Base-by-base conservation (phyloP, 73 alveolate genomes). In the Blepharisma japonicum region DNA sequence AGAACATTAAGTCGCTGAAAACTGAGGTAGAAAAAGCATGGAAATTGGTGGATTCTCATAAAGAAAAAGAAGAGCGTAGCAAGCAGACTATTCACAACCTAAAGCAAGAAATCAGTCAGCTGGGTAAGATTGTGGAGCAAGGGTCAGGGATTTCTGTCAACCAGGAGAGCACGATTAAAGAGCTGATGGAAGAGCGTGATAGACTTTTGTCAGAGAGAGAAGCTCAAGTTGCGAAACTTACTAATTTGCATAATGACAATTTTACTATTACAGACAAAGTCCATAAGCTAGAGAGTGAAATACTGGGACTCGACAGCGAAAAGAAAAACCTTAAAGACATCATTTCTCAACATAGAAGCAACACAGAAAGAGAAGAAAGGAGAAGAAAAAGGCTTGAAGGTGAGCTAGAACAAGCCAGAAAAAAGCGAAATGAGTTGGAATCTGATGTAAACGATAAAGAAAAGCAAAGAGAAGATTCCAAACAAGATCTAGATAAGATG, bases 1-100 rank as follows among this genome's bases (percentile, higher is more conserved):
- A 96, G 77, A 87, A 94, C 67, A 94, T 96, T 45, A 82, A 89
- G 45, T 68, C 79, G 68, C 89, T 96, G 56, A 83, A 92, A 67
- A 89, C 91, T 55, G 98, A 96, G 78, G 91, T 92, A 8, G 95
- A 96, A 18, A 90, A 89, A 82, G 95, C 93, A 11, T 84, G 89
- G 89, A 93, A 86, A 76, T 90, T 94, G 77, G 89, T 92, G 50
- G 98, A 93, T 46, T 68, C 71, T 20, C 92, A 94, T 11, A 83
- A 90, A 47, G 95, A 87, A 53, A 94, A 91, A 71, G 99, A 95
- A 79, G 96, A 91, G 67, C 84, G 92, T 68, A 93, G 96, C 48
- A 91, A 93, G 72, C 89, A 86, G 77, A 94, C 91, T 67, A 94
- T 94, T 68, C 93, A 89, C 48, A 90, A 84, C 79, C 81, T 95